Evolutionary conservation across 2,329 filamentous ascomycete genomes (phyloP).

Genomic region (Aspergillus brasiliensis): DNA sequence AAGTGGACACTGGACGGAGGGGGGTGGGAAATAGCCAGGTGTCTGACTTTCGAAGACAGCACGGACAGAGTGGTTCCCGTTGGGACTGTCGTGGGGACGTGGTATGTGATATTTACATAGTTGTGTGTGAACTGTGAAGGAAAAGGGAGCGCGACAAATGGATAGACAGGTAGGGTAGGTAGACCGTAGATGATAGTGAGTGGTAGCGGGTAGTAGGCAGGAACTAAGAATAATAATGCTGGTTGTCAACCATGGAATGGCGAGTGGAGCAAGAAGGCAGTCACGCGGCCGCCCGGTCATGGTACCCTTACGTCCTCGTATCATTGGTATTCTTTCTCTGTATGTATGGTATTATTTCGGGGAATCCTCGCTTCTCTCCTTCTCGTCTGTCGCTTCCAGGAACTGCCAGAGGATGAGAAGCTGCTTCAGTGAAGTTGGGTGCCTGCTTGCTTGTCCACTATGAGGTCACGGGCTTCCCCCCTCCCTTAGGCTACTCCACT

Average conservation of each 20-base stretch:
- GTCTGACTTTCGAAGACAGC: background rate
- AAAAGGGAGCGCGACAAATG: background rate
- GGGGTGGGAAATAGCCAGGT: background rate
- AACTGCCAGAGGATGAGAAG: background rate
- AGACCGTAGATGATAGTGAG: too few species aligned
- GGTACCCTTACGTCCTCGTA: constrained; percentile 12
- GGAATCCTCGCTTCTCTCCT: constrained; percentile 8
- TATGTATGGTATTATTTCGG: constrained; percentile 7
- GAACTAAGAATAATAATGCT: constrained; percentile 1
- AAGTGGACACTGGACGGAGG: background rate
- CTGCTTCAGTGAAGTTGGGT: background rate
- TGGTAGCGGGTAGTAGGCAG: background rate
- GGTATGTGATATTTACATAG: too few species aligned
- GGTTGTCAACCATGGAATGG: constrained; percentile 7
- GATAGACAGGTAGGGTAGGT: background rate
- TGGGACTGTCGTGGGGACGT: background rate
- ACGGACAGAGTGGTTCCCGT: background rate
- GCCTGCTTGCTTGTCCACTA: background rate
- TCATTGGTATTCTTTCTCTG: background rate
- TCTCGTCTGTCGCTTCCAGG: background rate
- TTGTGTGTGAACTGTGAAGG: background rate
- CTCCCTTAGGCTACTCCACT: too few species aligned
- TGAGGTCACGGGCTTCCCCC: background rate
- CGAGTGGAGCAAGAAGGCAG: constrained; percentile 15
- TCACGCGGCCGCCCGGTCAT: constrained; percentile 18